Conservation (phyloP, 768 basidiomycete genomes). For the Lentinus tigrinus region DNA sequence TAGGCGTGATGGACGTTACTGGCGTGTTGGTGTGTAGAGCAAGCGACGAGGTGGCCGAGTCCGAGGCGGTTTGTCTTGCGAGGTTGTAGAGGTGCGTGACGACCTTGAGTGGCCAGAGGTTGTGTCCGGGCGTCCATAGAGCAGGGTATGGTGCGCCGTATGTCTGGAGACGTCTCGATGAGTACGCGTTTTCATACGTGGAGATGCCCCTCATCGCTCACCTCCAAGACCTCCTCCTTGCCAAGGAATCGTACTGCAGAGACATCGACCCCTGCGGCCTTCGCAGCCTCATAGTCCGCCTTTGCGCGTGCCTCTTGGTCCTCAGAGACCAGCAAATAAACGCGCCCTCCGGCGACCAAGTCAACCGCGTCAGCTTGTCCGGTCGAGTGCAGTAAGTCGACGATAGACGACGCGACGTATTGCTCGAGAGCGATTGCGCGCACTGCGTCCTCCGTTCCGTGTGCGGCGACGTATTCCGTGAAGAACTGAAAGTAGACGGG, state of each 20-base stretch:
- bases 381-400: slow-evolving; percentile 55
- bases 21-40: slow-evolving; percentile 73
- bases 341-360: slow-evolving; percentile 56
- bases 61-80: slow-evolving; percentile 27
- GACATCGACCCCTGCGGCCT: slow-evolving; percentile 48
- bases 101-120: slow-evolving; percentile 79
- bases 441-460: slow-evolving; percentile 55
- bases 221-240: slow-evolving; percentile 46
- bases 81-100: slow-evolving; percentile 62
- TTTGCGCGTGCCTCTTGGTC: slow-evolving; percentile 39
- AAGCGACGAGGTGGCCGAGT: slow-evolving; percentile 43
- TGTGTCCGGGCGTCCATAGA: slow-evolving; percentile 50
- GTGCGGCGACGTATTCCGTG: slow-evolving; percentile 30
- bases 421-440: slow-evolving; percentile 56
- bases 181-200: background rate
- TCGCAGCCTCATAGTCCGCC: slow-evolving; percentile 54
- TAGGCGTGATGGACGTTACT: slow-evolving; percentile 43
- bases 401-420: slow-evolving; percentile 48
- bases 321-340: slow-evolving; percentile 48
- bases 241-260: slow-evolving; percentile 45
- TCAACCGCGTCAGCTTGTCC: slow-evolving; percentile 52
- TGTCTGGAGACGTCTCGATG: slow-evolving; percentile 15
- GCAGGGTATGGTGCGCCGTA: slow-evolving; percentile 52
- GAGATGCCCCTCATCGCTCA: slow-evolving; percentile 24
- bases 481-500: slow-evolving; percentile 51